Evolutionary conservation across 208 protist species (phyloP).

Genomic region (Trypanosoma rangeli): DNA sequence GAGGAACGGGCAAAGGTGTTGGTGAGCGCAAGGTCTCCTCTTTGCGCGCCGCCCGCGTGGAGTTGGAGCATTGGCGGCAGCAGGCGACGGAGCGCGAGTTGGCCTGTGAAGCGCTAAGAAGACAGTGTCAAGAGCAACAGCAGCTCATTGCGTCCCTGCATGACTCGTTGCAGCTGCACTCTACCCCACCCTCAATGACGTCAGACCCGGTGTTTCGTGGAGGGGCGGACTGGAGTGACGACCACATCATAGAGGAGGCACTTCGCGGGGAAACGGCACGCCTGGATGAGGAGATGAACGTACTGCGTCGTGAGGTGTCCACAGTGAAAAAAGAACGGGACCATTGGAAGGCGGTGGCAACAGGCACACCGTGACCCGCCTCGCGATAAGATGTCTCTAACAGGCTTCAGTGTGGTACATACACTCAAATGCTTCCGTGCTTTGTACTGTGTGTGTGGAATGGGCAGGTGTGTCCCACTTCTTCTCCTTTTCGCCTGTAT

Average conservation of each 20-base stretch:
- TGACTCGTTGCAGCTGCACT: not conserved
- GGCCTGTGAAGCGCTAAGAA: slow-evolving; percentile 28
- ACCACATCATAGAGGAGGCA: slow-evolving; percentile 24
- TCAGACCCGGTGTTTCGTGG: not conserved
- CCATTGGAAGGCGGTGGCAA: slow-evolving; percentile 30
- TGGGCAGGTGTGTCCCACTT: not conserved
- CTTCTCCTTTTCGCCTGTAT: not conserved
- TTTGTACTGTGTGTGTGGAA: no score
- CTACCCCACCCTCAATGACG: not conserved
- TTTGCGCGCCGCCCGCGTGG: slow-evolving; percentile 27
- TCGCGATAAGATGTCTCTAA: not conserved
- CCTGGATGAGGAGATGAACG: slow-evolving; percentile 31
- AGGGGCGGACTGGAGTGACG: slow-evolving; percentile 1
- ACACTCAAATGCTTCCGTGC: not conserved
- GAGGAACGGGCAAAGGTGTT: slow-evolving; percentile 21
- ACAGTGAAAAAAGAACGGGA: slow-evolving; percentile 25
- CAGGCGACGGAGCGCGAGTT: slow-evolving; percentile 25
- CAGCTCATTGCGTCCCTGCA: not conserved
- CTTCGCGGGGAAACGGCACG: slow-evolving; percentile 23
- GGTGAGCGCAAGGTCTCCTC: slow-evolving; percentile 32
- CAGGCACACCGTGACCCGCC: not conserved
- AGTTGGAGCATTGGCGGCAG: slow-evolving; percentile 24
- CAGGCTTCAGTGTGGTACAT: not conserved
- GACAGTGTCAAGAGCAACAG: slow-evolving; percentile 11
- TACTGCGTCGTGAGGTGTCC: slow-evolving; percentile 18